These are phyloP conservation scores for Pleurotus tuoliensis DNA, from an alignment of 768 basidiomycete genomes.

Conservation along the genomic window DNA sequence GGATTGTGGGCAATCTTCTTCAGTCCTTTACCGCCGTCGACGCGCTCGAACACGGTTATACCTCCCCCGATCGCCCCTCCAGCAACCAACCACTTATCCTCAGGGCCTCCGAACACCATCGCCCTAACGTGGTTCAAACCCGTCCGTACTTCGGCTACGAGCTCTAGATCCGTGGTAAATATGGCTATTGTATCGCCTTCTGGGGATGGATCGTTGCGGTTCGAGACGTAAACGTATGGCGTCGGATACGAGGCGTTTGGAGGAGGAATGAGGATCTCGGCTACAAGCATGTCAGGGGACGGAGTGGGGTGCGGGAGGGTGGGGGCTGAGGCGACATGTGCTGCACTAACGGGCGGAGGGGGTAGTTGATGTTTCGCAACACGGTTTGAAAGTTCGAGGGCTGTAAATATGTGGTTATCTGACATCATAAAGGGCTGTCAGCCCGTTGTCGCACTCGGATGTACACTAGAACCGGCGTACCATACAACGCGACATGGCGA, in stretches of 20 bases:
- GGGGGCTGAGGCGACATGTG: slow-evolving; percentile 38
- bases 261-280: slow-evolving; percentile 62
- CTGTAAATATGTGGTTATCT: slow-evolving; percentile 64
- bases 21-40: slow-evolving; percentile 54
- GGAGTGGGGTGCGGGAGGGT: slow-evolving; percentile 47
- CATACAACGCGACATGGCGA: slow-evolving; percentile 60
- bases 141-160: slow-evolving; percentile 61
- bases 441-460: not conserved
- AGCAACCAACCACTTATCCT: slow-evolving; percentile 58
- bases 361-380: slow-evolving; percentile 54
- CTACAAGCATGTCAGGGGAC: slow-evolving; percentile 54
- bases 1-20: slow-evolving; percentile 46
- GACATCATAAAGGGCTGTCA: not conserved
- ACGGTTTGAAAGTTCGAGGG: slow-evolving; percentile 62
- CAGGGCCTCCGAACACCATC: slow-evolving; percentile 60
- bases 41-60: slow-evolving; percentile 66
- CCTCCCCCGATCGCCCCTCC: slow-evolving; percentile 65
- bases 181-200: slow-evolving; percentile 73
- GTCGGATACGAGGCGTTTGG: slow-evolving; percentile 48
- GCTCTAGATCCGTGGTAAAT: slow-evolving; percentile 51
- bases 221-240: slow-evolving; percentile 68
- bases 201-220: slow-evolving; percentile 66
- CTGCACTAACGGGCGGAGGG: slow-evolving; percentile 34
- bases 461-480: slow-evolving; percentile 32
- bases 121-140: slow-evolving; percentile 70